Conservation (phyloP, 2,329 filamentous ascomycete species). For the Lasiodiplodia hormozganensis region DNA sequence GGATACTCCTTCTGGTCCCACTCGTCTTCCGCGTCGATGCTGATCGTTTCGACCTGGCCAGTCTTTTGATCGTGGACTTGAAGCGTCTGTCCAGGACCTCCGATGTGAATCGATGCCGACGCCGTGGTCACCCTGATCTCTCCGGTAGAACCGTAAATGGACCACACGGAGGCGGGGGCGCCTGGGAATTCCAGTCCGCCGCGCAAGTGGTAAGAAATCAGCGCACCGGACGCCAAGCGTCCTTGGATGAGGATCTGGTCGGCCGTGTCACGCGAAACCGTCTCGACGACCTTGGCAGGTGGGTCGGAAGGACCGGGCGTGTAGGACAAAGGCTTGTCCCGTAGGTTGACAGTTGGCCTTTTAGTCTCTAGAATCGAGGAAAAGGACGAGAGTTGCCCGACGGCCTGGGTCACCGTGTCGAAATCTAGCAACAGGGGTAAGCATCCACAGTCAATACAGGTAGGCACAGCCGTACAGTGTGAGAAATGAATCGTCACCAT, state of each 20-base stretch:
- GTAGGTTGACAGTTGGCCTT: constrained; percentile 45
- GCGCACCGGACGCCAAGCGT: constrained; percentile 48
- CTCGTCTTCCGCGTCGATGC: constrained; percentile 48
- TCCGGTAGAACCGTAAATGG: constrained; percentile 56
- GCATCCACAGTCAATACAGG: not conserved
- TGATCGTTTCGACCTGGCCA: constrained; percentile 47
- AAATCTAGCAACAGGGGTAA: constrained; percentile 34
- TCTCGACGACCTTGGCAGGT: constrained; percentile 39
- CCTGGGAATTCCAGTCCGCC: constrained; percentile 59
- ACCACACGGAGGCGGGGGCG: constrained; percentile 57
- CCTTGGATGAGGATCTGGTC: constrained; percentile 54
- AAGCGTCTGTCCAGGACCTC: constrained; percentile 51
- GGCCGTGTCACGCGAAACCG: constrained; percentile 49
- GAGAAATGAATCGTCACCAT: constrained; percentile 49
- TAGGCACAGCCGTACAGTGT: constrained; percentile 35
- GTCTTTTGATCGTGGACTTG: constrained; percentile 60
- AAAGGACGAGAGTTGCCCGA: constrained; percentile 54
- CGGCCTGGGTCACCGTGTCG: constrained; percentile 54
- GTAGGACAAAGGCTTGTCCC: constrained; percentile 38
- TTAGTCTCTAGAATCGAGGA: constrained; percentile 55
- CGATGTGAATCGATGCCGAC: constrained; percentile 36
- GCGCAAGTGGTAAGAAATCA: constrained; percentile 54
- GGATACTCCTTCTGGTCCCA: constrained; percentile 49
- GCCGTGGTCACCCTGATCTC: constrained; percentile 50
- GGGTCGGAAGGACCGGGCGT: constrained; percentile 34